Evolutionary conservation across 192 early-diverging fungal genomes (phyloP).

Genomic region (Chytriomyces confervae): DNA sequence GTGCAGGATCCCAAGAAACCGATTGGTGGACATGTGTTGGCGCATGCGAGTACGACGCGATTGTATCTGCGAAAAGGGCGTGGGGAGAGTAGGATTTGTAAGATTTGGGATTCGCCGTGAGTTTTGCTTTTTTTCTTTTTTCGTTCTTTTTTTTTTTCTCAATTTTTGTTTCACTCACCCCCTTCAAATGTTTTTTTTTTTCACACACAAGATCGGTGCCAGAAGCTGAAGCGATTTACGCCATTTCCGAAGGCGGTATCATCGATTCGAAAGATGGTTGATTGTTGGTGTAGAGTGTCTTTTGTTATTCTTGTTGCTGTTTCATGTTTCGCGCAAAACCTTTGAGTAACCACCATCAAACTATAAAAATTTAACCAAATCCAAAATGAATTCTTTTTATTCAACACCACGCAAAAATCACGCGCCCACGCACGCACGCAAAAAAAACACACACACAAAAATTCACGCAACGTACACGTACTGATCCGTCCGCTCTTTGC

Average conservation of each 20-base stretch:
- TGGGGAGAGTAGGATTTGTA: slow-evolving; percentile 78
- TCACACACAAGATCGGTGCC: slow-evolving; percentile 11
- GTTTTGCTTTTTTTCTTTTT: neutral
- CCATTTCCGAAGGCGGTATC: slow-evolving; percentile 78
- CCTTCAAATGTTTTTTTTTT: neutral
- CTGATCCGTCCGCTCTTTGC: slow-evolving; percentile 59
- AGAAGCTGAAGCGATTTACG: slow-evolving; percentile 60
- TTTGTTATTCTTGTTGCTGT: no score
- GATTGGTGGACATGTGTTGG: slow-evolving; percentile 70
- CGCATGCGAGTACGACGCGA: slow-evolving; percentile 75
- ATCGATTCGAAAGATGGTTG: slow-evolving; percentile 62
- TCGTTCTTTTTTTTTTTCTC: neutral
- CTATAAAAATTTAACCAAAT: no score
- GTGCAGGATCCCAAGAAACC: slow-evolving; percentile 89
- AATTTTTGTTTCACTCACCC: neutral
- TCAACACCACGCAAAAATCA: no score
- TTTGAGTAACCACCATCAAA: no score
- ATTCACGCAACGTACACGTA: slow-evolving; percentile 72
- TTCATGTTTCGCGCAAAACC: no score
- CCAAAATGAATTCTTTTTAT: no score
- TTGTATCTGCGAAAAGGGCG: slow-evolving; percentile 81
- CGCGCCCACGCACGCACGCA: no score
- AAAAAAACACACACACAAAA: no score
- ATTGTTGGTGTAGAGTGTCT: neutral
- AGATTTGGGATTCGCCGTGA: slow-evolving; percentile 85